Percentiles rank a stretch among this genome's conserved stretches.
Conservation (phyloP, 2,329 filamentous ascomycete genomes). For the Paecilomyces sp. region DNA sequence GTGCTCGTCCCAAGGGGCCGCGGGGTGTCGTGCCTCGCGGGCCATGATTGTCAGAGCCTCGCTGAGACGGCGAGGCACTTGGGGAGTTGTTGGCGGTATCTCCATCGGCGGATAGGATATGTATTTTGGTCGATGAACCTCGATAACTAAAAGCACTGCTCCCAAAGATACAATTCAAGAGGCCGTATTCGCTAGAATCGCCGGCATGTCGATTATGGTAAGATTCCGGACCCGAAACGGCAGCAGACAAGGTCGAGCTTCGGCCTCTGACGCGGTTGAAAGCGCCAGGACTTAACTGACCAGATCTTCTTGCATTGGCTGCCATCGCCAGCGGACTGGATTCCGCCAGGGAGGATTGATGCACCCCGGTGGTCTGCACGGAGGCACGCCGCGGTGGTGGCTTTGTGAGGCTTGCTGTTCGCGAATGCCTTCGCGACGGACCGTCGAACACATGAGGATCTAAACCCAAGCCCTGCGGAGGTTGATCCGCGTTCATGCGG, state of each 20-base stretch:
- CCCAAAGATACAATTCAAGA: slow-evolving; percentile 55
- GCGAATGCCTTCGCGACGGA: slow-evolving; percentile 24
- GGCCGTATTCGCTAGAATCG: slow-evolving; percentile 46
- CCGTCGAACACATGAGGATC: slow-evolving; percentile 26
- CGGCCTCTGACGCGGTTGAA: slow-evolving; percentile 36
- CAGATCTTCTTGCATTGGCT: slow-evolving; percentile 24
- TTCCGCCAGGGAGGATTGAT: slow-evolving; percentile 27
- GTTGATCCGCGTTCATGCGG: slow-evolving; percentile 19
- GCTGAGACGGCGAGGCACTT: slow-evolving; percentile 15
- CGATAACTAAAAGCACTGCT: slow-evolving; percentile 51
- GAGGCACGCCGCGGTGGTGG: slow-evolving; percentile 22
- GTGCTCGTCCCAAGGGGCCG: slow-evolving; percentile 28
- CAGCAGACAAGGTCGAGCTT: slow-evolving; percentile 38
- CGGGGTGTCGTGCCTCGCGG: slow-evolving; percentile 13
- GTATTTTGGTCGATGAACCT: slow-evolving; percentile 55
- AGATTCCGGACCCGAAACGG: slow-evolving; percentile 22
- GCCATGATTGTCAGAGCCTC: slow-evolving; percentile 11
- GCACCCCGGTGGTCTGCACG: slow-evolving; percentile 10
- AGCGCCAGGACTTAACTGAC: slow-evolving; percentile 27
- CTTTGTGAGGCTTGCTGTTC: slow-evolving; percentile 32
- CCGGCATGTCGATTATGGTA: slow-evolving; percentile 30
- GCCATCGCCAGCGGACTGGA: slow-evolving; percentile 24
- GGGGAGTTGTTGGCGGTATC: slow-evolving; percentile 15
- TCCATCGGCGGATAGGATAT: slow-evolving; percentile 44
- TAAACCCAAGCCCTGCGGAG: slow-evolving; percentile 26